These are phyloP conservation scores for Boechera divaricarpa DNA, from an alignment of 345 rosid genomes.

Conservation along the genomic window DNA sequence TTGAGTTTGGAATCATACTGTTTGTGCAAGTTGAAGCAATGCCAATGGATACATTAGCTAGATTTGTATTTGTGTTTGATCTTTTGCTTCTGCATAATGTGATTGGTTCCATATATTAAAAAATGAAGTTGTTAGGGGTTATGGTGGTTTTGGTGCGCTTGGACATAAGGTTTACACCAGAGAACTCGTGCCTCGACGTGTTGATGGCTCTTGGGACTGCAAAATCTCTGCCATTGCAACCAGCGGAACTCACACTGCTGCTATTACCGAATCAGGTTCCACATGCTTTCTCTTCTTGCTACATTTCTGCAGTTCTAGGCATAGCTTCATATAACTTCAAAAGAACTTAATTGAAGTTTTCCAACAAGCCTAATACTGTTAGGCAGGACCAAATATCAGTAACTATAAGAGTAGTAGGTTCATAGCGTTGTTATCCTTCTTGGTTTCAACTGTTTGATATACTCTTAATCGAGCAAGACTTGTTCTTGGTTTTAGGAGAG, in stretches of 20 bases:
- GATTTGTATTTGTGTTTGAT: neutral
- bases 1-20: constrained; percentile 11
- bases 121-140: constrained; percentile 82
- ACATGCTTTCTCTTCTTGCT: constrained; percentile 15
- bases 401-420: neutral
- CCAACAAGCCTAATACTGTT: neutral
- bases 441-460: constrained; percentile 9
- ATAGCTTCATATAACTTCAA: neutral
- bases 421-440: neutral
- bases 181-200: constrained; percentile 83
- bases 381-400: neutral
- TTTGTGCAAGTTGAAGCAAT: neutral
- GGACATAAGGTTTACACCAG: constrained; percentile 88
- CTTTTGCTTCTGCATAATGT: constrained; percentile 33
- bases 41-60: neutral
- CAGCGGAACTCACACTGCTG: constrained; percentile 89
- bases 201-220: constrained; percentile 67
- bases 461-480: neutral
- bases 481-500: constrained; percentile 58
- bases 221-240: constrained; percentile 70
- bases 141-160: constrained; percentile 97
- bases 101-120: constrained; percentile 43
- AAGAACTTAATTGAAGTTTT: neutral
- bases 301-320: neutral
- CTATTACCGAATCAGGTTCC: constrained; percentile 75